Percentiles rank a stretch among this genome's conserved stretches.
Evolutionary conservation across 345 rosid genomes (phyloP).

Genomic region (Eucalyptus globulus): DNA sequence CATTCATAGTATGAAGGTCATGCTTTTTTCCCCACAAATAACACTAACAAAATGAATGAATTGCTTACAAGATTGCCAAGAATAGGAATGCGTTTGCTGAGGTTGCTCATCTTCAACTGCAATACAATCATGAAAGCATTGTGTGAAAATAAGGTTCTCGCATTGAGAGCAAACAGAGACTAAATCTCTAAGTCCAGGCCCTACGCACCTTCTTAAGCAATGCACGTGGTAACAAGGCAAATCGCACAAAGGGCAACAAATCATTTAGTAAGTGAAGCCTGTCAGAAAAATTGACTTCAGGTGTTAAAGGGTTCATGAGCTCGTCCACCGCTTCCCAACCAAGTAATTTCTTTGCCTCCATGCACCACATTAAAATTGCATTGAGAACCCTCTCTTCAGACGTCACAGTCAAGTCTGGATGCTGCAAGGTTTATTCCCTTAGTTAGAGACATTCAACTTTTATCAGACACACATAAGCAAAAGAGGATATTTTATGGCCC

Average conservation of each 20-base stretch:
- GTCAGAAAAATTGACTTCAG: constrained; percentile 41
- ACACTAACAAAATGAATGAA: neutral
- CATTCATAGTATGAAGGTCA: neutral
- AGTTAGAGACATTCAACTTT: neutral
- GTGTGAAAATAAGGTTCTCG: neutral
- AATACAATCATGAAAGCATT: neutral
- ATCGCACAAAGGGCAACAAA: constrained; percentile 64
- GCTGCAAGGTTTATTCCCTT: constrained; percentile 43
- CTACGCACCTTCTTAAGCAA: constrained; percentile 60
- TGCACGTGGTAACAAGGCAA: constrained; percentile 53
- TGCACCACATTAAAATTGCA: constrained; percentile 90
- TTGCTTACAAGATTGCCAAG: constrained; percentile 58
- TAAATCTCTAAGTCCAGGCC: neutral
- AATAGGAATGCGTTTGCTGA: constrained; percentile 22
- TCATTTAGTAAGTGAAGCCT: constrained; percentile 49
- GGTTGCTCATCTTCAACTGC: constrained; percentile 70
- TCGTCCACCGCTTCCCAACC: constrained; percentile 73
- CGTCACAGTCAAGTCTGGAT: constrained; percentile 83
- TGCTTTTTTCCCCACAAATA: neutral
- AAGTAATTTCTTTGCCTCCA: constrained; percentile 43
- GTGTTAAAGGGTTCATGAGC: constrained; percentile 19
- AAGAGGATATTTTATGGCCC: neutral
- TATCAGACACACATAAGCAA: neutral
- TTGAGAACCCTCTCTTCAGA: constrained; percentile 85
- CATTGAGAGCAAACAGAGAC: neutral